phyloP scores from a whole-genome alignment of 345 rosid genomes.

The Gossypium longicalyx region DNA sequence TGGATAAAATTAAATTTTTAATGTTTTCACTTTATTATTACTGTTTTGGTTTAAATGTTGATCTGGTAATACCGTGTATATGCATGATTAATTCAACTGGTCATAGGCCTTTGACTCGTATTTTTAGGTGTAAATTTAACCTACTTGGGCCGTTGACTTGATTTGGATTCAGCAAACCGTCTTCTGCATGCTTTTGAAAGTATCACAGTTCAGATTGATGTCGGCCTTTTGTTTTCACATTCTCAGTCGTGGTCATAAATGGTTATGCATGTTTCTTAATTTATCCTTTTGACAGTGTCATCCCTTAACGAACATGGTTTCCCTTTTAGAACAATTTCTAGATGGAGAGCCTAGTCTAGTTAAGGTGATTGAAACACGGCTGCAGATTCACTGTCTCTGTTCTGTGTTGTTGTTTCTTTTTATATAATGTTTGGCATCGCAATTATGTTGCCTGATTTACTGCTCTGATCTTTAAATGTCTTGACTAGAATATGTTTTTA shows the following conservation, averaged over 20 bases:
- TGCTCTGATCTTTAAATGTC: not conserved
- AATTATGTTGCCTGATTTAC: not conserved
- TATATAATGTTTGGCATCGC: not conserved
- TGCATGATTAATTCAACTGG: not conserved
- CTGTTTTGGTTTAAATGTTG: constrained; percentile 7
- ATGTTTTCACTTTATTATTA: not conserved
- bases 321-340: not conserved
- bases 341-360: not conserved
- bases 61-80: constrained; percentile 19
- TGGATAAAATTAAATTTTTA: not conserved
- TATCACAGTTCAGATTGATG: not conserved
- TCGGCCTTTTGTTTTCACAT: constrained; percentile 1
- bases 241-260: not conserved
- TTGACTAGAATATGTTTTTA: not conserved
- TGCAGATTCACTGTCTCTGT: too few relatives aligned
- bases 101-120: not conserved
- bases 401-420: not conserved
- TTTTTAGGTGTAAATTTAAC: not conserved
- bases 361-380: not conserved
- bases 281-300: not conserved
- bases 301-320: not conserved
- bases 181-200: not conserved
- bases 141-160: not conserved
- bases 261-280: not conserved
- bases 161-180: not conserved